Percentiles rank a stretch among this genome's conserved stretches.
These are phyloP conservation scores for Globisporangium cylindrosporum DNA, from an alignment of 352 stramenopile genomes.

Conservation along the genomic window DNA sequence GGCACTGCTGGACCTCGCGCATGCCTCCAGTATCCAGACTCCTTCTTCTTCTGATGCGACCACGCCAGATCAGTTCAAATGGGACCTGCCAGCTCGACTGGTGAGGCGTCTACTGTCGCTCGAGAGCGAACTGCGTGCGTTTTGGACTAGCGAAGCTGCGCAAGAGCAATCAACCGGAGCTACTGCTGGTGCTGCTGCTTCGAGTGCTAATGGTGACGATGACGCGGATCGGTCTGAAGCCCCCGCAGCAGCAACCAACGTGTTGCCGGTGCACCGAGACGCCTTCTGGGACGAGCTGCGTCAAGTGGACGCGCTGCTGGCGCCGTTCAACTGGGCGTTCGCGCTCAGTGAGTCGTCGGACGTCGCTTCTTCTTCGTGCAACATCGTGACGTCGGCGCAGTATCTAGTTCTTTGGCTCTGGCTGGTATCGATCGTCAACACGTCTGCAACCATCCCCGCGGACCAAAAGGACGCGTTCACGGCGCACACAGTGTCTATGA, in stretches of 20 bases:
- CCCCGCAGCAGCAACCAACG: neutral
- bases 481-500: conserved; percentile 10
- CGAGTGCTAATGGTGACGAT: too few relatives aligned
- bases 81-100: conserved; percentile 21
- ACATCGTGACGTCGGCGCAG: conserved; percentile 32
- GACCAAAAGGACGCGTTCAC: conserved; percentile 17
- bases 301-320: conserved; percentile 32
- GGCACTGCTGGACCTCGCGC: neutral
- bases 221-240: too few relatives aligned
- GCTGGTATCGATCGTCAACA: conserved; percentile 27
- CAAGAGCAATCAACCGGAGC: neutral
- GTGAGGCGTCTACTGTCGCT: conserved; percentile 27
- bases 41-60: neutral
- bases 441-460: conserved; percentile 11
- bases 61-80: conserved; percentile 2
- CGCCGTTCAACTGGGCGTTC: conserved; percentile 45
- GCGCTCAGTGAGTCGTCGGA: conserved; percentile 31
- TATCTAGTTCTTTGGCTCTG: conserved; percentile 50
- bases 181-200: too few relatives aligned
- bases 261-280: conserved; percentile 7
- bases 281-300: conserved; percentile 36
- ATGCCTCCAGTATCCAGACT: neutral
- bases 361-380: neutral
- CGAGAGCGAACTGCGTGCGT: conserved; percentile 24
- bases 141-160: conserved; percentile 16